Percentiles rank a stretch among this genome's conserved stretches.
phyloP scores from a whole-genome alignment of 2,329 filamentous ascomycete species.

The Ceratocystis eucalypticola region DNA sequence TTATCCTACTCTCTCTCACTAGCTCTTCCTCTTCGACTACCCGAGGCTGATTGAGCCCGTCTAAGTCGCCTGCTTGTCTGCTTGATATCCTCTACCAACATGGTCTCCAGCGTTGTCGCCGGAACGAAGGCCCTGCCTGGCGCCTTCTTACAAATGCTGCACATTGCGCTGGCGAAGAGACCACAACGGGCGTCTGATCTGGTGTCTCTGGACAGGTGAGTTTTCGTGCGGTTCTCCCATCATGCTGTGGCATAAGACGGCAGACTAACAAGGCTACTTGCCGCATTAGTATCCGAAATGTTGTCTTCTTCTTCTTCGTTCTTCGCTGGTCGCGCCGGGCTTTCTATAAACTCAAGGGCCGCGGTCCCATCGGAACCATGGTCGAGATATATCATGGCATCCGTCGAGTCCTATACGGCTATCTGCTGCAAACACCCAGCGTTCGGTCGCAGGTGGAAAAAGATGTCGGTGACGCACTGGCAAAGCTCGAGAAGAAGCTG shows the following conservation, averaged over 20 bases:
- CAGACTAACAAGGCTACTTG: not conserved
- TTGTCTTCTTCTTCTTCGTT: constrained; percentile 80
- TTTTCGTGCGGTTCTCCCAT: not conserved
- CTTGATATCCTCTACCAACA: not conserved
- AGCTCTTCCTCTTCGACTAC: not conserved
- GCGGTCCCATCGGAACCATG: constrained; percentile 69
- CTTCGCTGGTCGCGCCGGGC: constrained; percentile 68
- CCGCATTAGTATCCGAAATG: constrained; percentile 57
- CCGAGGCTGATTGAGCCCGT: not conserved
- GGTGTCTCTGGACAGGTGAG: constrained; percentile 16
- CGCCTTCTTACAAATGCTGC: constrained; percentile 12
- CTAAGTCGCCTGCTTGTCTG: not conserved
- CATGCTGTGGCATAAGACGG: not conserved
- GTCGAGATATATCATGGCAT: constrained; percentile 58
- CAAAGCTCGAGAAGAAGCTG: constrained; percentile 72
- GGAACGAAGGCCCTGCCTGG: constrained; percentile 12
- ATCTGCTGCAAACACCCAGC: constrained; percentile 75
- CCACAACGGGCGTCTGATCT: constrained; percentile 14
- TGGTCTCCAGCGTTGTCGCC: constrained; percentile 2
- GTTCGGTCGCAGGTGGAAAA: constrained; percentile 75
- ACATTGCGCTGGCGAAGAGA: constrained; percentile 12
- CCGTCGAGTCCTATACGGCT: constrained; percentile 63
- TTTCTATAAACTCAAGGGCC: constrained; percentile 75
- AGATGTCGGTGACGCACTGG: constrained; percentile 66
- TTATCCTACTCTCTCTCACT: not conserved